A percentile compares a stretch with the other conserved stretches of the same genome.
Conservation (phyloP, 192 early-diverging fungal species). For the Umbelopsis vinacea region DNA sequence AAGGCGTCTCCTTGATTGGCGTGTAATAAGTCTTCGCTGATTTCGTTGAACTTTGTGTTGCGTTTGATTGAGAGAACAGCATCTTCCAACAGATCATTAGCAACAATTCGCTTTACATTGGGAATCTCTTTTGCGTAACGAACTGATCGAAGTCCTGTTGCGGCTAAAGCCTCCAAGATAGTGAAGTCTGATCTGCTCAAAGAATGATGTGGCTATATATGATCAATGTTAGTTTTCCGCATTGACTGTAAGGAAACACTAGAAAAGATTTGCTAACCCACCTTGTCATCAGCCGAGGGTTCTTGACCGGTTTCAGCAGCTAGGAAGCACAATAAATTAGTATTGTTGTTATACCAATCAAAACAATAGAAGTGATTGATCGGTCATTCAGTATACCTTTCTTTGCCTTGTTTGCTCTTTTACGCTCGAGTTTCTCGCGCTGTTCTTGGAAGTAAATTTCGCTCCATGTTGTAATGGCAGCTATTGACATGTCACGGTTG, state of each 20-base stretch:
- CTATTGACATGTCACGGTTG: slow-evolving; percentile 97
- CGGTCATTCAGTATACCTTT: background rate
- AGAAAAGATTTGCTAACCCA: background rate
- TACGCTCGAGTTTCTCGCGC: slow-evolving; percentile 57
- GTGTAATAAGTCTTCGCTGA: slow-evolving; percentile 72
- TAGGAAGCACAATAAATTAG: background rate
- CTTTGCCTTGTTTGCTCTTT: slow-evolving; percentile 43
- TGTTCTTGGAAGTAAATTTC: slow-evolving; percentile 74
- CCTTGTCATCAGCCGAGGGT: background rate
- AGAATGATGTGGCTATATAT: background rate
- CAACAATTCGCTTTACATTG: slow-evolving; percentile 74
- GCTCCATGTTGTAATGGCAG: slow-evolving; percentile 93
- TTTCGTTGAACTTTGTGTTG: slow-evolving; percentile 85
- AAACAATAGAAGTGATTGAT: background rate
- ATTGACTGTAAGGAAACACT: background rate
- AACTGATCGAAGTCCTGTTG: slow-evolving; percentile 92
- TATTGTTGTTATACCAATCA: background rate
- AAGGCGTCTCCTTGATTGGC: slow-evolving; percentile 87
- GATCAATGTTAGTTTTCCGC: background rate
- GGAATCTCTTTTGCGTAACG: slow-evolving; percentile 97
- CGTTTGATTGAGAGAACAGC: slow-evolving; percentile 88
- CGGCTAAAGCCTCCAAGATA: slow-evolving; percentile 93
- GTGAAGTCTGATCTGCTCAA: slow-evolving; percentile 45
- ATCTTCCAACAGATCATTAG: slow-evolving; percentile 90
- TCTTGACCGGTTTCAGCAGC: slow-evolving; percentile 3